These are phyloP conservation scores for Claviceps pusilla DNA, from an alignment of 2,329 filamentous ascomycete genomes.

Conservation along the genomic window DNA sequence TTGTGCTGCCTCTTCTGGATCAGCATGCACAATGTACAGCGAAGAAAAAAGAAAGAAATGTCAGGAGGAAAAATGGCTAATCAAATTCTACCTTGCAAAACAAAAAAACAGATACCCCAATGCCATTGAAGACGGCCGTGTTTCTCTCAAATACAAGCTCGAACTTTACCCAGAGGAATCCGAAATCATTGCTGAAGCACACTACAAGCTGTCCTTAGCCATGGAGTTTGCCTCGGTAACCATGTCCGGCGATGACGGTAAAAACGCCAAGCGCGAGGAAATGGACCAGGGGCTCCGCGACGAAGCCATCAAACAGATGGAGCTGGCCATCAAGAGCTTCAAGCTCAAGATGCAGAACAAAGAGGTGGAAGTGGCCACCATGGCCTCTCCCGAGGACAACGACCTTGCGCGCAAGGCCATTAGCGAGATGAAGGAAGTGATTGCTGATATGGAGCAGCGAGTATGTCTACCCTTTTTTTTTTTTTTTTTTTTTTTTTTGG, in stretches of 20 bases:
- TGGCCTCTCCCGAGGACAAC: constrained; percentile 51
- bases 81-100: background rate
- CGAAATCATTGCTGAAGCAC: constrained; percentile 78
- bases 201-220: constrained; percentile 90
- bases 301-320: constrained; percentile 56
- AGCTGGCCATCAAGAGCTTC: constrained; percentile 59
- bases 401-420: constrained; percentile 48
- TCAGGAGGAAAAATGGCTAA: background rate
- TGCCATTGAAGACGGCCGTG: constrained; percentile 71
- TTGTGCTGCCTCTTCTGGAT: background rate
- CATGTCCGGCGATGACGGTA: constrained; percentile 34
- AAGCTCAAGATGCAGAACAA: constrained; percentile 56
- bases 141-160: constrained; percentile 63
- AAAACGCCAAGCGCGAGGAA: constrained; percentile 29
- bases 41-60: background rate
- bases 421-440: constrained; percentile 60
- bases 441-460: constrained; percentile 63
- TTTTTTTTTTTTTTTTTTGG: background rate
- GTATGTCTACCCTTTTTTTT: constrained; percentile 25
- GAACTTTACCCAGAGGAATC: constrained; percentile 67
- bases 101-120: constrained; percentile 48
- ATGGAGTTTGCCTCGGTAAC: constrained; percentile 84
- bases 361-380: constrained; percentile 48
- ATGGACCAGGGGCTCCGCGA: constrained; percentile 57
- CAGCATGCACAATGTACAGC: background rate